A percentile compares a stretch with the other conserved stretches of the same genome.
These are phyloP conservation scores for Ogataea henricii DNA, from an alignment of 805 yeast species.

Conservation along the genomic window DNA sequence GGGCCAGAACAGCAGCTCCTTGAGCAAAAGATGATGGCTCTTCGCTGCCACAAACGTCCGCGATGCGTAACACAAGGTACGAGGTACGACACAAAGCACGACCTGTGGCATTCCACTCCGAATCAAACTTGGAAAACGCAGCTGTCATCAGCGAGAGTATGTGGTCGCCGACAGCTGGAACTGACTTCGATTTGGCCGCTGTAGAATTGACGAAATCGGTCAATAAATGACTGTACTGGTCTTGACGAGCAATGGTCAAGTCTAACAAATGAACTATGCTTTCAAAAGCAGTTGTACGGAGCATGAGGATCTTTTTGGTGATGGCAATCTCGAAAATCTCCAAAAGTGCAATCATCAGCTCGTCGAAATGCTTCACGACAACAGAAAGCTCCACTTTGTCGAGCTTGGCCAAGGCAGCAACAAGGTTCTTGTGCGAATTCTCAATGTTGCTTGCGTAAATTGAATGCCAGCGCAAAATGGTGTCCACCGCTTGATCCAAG, in stretches of 20 bases:
- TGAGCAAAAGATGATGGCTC: constrained; percentile 15
- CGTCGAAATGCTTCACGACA: constrained; percentile 62
- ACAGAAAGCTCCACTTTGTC: constrained; percentile 56
- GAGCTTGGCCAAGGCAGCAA: constrained; percentile 49
- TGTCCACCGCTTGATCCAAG: constrained; percentile 54
- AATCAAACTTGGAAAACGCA: constrained; percentile 49
- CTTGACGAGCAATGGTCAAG: constrained; percentile 63
- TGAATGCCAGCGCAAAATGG: constrained; percentile 54
- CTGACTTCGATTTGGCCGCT: constrained; percentile 16
- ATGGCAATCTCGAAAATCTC: constrained; percentile 35
- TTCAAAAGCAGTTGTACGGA: constrained; percentile 45
- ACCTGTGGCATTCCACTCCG: constrained; percentile 63
- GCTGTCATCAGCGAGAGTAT: constrained; percentile 48
- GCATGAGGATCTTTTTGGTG: constrained; percentile 21
- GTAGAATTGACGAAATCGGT: constrained; percentile 48
- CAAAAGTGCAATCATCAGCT: constrained; percentile 44
- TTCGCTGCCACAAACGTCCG: constrained; percentile 27
- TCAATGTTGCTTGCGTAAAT: constrained; percentile 44
- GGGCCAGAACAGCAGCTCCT: constrained; percentile 34
- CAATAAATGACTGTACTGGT: constrained; percentile 59
- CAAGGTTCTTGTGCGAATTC: constrained; percentile 44
- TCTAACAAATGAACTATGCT: constrained; percentile 63
- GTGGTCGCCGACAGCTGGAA: constrained; percentile 55
- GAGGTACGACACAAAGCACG: constrained; percentile 65
- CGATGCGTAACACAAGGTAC: constrained; percentile 49